Conservation (phyloP, 2,329 filamentous ascomycete species). For the Arthroderma sp. region DNA sequence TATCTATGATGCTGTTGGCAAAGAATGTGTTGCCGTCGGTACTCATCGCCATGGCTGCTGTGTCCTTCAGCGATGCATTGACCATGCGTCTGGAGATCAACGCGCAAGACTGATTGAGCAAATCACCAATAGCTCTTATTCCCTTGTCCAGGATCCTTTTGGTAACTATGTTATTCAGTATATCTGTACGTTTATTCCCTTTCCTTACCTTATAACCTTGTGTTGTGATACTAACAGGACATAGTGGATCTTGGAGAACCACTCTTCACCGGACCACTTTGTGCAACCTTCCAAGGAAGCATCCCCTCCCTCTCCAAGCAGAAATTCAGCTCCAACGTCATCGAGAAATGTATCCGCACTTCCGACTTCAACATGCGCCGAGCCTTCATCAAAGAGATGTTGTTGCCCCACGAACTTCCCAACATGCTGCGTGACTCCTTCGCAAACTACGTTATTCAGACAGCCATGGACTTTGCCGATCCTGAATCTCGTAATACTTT, state of each 20-base stretch:
- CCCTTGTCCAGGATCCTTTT: conserved; percentile 89
- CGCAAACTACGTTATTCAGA: conserved; percentile 97
- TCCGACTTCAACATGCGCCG: conserved; percentile 63
- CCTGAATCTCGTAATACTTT: conserved; percentile 59
- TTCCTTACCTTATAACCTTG: background rate
- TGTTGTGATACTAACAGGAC: background rate
- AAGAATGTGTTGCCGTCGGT: conserved; percentile 76
- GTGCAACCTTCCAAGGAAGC: conserved; percentile 65
- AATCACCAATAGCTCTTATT: conserved; percentile 79
- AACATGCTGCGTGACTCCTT: conserved; percentile 82
- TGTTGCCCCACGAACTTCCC: conserved; percentile 60
- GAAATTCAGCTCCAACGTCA: conserved; percentile 98
- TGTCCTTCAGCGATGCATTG: conserved; percentile 94
- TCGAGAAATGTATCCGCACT: conserved; percentile 90
- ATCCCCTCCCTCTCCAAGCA: conserved; percentile 68
- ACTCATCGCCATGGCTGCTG: conserved; percentile 97
- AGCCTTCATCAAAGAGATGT: conserved; percentile 73
- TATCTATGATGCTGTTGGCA: conserved; percentile 89
- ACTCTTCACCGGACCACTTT: conserved; percentile 77
- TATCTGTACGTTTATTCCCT: conserved; percentile 43
- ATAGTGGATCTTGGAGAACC: conserved; percentile 71
- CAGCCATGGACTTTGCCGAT: conserved; percentile 76
- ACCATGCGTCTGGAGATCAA: conserved; percentile 83
- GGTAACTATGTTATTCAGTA: conserved; percentile 99
- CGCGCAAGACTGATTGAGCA: conserved; percentile 73